Conservation (phyloP, 768 basidiomycete genomes). For the Heimioporus sp. region DNA sequence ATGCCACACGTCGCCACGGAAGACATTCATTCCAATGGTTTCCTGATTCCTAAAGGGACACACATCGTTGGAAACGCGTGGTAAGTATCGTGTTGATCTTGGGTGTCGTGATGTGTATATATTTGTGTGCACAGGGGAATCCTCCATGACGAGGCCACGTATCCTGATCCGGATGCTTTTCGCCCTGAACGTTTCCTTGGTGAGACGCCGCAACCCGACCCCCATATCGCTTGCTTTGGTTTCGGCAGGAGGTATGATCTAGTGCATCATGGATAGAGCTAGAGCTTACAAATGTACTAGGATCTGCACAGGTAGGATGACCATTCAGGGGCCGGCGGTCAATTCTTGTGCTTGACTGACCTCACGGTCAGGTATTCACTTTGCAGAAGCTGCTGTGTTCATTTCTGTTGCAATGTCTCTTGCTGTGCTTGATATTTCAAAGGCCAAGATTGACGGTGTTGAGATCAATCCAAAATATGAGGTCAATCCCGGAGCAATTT, state of each 20-base stretch:
- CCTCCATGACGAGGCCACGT: constrained; percentile 44
- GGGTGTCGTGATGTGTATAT: neutral
- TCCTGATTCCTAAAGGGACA: constrained; percentile 24
- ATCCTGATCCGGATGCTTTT: constrained; percentile 33
- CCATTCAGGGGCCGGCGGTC: too few relatives aligned
- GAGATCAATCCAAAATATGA: constrained; percentile 45
- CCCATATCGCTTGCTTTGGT: constrained; percentile 21
- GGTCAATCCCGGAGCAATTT: constrained; percentile 41
- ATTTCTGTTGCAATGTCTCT: constrained; percentile 35
- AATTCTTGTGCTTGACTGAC: neutral
- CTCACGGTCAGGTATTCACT: constrained; percentile 18
- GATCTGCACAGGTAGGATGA: constrained; percentile 19
- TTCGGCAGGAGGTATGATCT: constrained; percentile 26
- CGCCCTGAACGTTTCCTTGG: constrained; percentile 35
- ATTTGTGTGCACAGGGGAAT: constrained; percentile 41
- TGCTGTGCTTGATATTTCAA: constrained; percentile 45
- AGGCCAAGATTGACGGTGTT: constrained; percentile 38
- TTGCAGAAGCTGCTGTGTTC: constrained; percentile 31
- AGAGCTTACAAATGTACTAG: constrained; percentile 3
- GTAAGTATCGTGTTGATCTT: constrained; percentile 11
- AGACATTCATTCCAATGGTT: constrained; percentile 15
- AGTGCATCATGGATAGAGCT: too few relatives aligned
- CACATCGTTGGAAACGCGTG: constrained; percentile 21
- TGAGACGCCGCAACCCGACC: constrained; percentile 15
- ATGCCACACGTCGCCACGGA: constrained; percentile 16